Evolutionary conservation across 2,329 filamentous ascomycete genomes (phyloP), one percentile per base, ranked within the genome.

Genomic region (Aphanoascus verrucosus): DNA sequence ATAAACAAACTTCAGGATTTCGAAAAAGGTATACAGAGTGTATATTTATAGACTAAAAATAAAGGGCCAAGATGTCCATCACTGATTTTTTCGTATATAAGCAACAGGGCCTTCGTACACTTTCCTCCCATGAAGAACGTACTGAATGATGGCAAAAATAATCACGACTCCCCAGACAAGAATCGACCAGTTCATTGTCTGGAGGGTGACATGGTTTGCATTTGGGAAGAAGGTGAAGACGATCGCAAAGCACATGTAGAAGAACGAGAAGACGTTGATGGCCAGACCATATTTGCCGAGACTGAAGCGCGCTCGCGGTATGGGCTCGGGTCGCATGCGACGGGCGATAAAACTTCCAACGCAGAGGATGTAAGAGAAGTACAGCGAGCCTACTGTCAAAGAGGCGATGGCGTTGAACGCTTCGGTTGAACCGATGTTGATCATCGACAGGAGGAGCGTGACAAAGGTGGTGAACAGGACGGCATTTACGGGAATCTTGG

Each of bases 351-450:
- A 65, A 5, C 62, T 63, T 17, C 64, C 60, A 17, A 71, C 59
- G 17, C 64, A 62, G 35, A 72, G 65, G 17, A 71, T 62, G 57
- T 72, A 72, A 8, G 68, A 72, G 3, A 67, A 56, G 52, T 67
- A 68, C 20, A 72, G 62, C 2, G 66, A 62, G 34, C 67, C 61
- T 20, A 67, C 67, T 15, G 66, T 65, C 14, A 74, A 60, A 8
- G 70, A 65, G 5, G 68, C 64, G 28, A 73, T 66, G 12, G 69
- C 71, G 31, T 63, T 66, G 19, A 74, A 67, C 0, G 70, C 72
- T 1, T 67, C 64, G 3, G 65, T 64, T 14, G 65, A 67, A 19
- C 68, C 70, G 49, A 74, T 64, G 53, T 69, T 67, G 49, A 71
- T 69, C 12, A 68, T 56, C 0, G 63, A 63, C 0, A 69, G 59